Evolutionary conservation across 2,329 filamentous ascomycete genomes (phyloP).

Genomic region (Pochonia chlamydosporia): DNA sequence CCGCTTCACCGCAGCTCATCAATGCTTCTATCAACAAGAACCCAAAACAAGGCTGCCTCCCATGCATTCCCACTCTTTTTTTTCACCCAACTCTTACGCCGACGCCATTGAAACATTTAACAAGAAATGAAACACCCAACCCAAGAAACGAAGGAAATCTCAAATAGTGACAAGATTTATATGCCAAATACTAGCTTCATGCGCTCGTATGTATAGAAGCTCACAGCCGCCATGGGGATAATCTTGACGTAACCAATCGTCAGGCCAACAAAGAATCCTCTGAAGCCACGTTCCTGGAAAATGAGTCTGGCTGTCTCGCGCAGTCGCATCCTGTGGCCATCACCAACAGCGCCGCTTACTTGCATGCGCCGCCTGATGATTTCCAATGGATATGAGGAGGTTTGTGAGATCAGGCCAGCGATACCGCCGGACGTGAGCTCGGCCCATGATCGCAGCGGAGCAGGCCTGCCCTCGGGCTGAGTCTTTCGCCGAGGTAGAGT

Average conservation of each 20-base stretch:
- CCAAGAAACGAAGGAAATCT: background rate
- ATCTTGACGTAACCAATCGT: constrained; percentile 95
- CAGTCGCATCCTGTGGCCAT: constrained; percentile 74
- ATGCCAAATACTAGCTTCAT: constrained; percentile 61
- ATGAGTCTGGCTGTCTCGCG: constrained; percentile 73
- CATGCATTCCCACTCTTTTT: background rate
- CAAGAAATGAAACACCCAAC: constrained; percentile 5
- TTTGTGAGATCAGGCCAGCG: constrained; percentile 86
- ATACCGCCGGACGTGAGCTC: constrained; percentile 79
- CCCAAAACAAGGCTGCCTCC: background rate
- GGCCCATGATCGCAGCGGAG: constrained; percentile 76
- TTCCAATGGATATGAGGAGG: constrained; percentile 87
- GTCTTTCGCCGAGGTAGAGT: constrained; percentile 60
- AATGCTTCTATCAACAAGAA: background rate
- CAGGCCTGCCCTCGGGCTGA: constrained; percentile 53
- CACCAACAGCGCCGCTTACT: constrained; percentile 88
- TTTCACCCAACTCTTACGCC: background rate
- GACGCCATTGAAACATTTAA: constrained; percentile 3
- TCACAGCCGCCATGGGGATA: constrained; percentile 75
- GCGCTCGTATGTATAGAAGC: constrained; percentile 62
- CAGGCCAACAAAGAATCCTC: constrained; percentile 87
- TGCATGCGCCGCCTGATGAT: constrained; percentile 93
- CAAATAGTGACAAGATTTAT: constrained; percentile 27
- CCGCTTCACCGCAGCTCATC: background rate
- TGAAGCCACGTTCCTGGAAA: constrained; percentile 65